These are phyloP conservation scores for Mimosa bimucronata DNA, from an alignment of 306 rosid genomes.

Conservation along the genomic window DNA sequence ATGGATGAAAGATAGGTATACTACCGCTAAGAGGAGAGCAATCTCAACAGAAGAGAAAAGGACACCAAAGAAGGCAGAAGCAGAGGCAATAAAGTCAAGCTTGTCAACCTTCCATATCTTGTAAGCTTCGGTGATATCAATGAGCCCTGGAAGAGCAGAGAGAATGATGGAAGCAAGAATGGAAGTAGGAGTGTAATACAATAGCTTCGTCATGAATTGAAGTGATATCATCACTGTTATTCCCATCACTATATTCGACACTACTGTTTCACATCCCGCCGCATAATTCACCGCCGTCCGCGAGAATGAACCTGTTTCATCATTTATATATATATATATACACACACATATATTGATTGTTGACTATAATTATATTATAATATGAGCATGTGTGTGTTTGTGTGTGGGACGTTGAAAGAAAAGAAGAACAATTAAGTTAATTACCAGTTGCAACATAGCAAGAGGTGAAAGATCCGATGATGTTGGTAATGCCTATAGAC, in stretches of 20 bases:
- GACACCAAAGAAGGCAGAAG: conserved; percentile 76
- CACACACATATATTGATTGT: too few relatives aligned
- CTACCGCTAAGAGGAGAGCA: conserved; percentile 76
- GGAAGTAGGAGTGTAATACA: conserved; percentile 78
- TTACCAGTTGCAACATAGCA: conserved; percentile 92
- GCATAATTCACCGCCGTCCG: conserved; percentile 78
- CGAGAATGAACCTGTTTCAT: conserved; percentile 73
- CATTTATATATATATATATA: background rate
- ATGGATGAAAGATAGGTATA: background rate
- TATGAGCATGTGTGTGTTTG: background rate
- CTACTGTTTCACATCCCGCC: conserved; percentile 70
- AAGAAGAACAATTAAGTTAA: background rate
- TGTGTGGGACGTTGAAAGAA: background rate
- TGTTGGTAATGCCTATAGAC: conserved; percentile 77
- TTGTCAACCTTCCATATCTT: conserved; percentile 83
- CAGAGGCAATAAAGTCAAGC: conserved; percentile 75
- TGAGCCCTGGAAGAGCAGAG: conserved; percentile 84
- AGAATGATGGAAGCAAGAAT: conserved; percentile 79
- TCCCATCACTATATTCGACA: conserved; percentile 83
- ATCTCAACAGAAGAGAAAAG: conserved; percentile 74
- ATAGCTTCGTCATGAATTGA: conserved; percentile 62
- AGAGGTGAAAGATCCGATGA: conserved; percentile 85
- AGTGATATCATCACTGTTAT: conserved; percentile 65
- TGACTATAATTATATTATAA: background rate
- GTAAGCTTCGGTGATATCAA: conserved; percentile 55